phyloP scores from a whole-genome alignment of 768 basidiomycete genomes.

The Tulasnella calospora region DNA sequence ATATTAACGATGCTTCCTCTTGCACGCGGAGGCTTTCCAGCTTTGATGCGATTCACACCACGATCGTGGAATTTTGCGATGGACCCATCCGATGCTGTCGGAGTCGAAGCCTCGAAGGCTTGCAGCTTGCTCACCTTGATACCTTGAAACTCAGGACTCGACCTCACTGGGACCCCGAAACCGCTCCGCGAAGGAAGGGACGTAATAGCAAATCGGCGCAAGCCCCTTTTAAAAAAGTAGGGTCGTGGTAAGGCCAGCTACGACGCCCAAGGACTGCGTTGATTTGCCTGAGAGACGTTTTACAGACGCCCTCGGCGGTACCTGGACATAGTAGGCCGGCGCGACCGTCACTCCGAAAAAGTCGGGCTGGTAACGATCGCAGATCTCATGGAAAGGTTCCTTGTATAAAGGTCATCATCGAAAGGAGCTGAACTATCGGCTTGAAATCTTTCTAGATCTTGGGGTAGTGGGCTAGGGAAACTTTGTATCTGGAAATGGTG shows the following conservation, averaged over 20 bases:
- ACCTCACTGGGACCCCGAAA: not conserved
- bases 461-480: no score
- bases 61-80: not conserved
- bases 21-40: not conserved
- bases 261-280: not conserved
- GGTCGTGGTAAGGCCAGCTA: not conserved
- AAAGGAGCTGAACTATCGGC: not conserved
- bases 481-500: no score
- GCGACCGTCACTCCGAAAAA: not conserved
- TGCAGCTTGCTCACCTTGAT: not conserved
- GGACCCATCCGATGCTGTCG: conserved; percentile 1
- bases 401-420: not conserved
- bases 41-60: not conserved
- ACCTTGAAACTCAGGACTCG: conserved; percentile 5
- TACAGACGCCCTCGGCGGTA: not conserved
- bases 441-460: no score
- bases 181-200: not conserved
- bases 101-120: not conserved
- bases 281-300: not conserved
- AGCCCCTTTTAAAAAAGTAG: not conserved
- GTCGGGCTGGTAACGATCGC: not conserved
- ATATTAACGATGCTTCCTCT: not conserved
- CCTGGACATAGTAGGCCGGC: not conserved
- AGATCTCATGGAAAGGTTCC: not conserved
- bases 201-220: conserved; percentile 11